These are phyloP conservation scores for Bacterosira constricta DNA, from an alignment of 108 stramenopile species.

Conservation along the genomic window DNA sequence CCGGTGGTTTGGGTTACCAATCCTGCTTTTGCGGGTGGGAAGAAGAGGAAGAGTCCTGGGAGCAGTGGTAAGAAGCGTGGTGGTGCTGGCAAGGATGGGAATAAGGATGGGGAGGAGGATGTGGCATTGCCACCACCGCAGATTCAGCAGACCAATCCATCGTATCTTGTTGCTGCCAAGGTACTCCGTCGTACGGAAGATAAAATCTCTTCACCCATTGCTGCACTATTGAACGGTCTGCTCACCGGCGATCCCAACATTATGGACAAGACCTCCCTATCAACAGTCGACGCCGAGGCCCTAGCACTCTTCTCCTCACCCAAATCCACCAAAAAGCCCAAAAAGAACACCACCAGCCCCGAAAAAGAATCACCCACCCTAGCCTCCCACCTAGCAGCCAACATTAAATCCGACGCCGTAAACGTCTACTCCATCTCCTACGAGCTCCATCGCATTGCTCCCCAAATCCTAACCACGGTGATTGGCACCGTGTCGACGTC, in stretches of 20 bases:
- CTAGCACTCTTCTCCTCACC: too few relatives aligned
- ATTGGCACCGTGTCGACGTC: slow-evolving; percentile 70
- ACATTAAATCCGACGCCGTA: not conserved
- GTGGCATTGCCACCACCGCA: slow-evolving; percentile 27
- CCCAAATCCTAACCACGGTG: slow-evolving; percentile 79
- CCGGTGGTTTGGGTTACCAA: slow-evolving; percentile 63
- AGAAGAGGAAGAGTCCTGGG: too few relatives aligned
- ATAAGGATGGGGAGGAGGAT: not conserved
- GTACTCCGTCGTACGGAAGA: slow-evolving; percentile 65
- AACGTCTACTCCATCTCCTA: slow-evolving; percentile 74
- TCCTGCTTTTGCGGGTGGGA: slow-evolving; percentile 35
- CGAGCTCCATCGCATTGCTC: slow-evolving; percentile 72
- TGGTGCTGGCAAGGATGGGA: not conserved
- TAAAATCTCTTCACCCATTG: slow-evolving; percentile 66
- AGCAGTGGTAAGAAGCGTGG: not conserved
- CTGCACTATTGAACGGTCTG: slow-evolving; percentile 72
- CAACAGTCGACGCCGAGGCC: slow-evolving; percentile 5
- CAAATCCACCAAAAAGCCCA: too few relatives aligned
- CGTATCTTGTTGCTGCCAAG: slow-evolving; percentile 68
- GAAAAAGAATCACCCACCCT: too few relatives aligned
- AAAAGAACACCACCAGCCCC: too few relatives aligned
- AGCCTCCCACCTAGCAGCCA: too few relatives aligned
- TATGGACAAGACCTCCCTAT: slow-evolving; percentile 25
- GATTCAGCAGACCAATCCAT: slow-evolving; percentile 67
- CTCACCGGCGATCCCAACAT: slow-evolving; percentile 66